phyloP scores from a whole-genome alignment of 306 rosid species.

The Malus domestica region DNA sequence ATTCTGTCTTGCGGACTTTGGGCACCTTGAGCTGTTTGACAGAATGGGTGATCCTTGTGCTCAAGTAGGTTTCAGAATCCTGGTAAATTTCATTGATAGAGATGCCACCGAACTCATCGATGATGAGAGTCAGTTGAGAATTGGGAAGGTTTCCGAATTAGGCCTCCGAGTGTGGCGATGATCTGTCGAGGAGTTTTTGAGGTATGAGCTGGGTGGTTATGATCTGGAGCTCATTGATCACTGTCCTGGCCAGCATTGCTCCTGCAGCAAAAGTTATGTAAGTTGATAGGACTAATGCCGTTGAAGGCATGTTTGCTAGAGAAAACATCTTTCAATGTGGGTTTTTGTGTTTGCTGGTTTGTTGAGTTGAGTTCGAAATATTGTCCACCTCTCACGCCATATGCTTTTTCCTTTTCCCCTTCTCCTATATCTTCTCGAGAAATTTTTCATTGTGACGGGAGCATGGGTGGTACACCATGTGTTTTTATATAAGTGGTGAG shows the following conservation, averaged over 20 bases:
- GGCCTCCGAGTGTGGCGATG: background rate
- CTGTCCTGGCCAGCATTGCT: conserved; percentile 28
- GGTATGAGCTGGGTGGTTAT: conserved; percentile 27
- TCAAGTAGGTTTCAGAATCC: conserved; percentile 32
- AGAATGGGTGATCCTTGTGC: conserved; percentile 28
- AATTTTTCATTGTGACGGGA: no score
- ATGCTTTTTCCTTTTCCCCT: no score
- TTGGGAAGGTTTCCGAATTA: conserved; percentile 4
- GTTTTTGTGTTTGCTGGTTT: background rate
- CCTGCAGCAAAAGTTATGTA: conserved; percentile 35
- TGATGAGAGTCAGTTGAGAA: conserved; percentile 18
- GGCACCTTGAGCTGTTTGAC: conserved; percentile 20
- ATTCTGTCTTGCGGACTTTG: conserved; percentile 10
- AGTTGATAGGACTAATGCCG: conserved; percentile 26
- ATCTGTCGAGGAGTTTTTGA: conserved; percentile 14
- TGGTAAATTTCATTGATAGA: conserved; percentile 28
- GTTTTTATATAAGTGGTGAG: no score
- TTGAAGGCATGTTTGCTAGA: conserved; percentile 23
- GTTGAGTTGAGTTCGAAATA: background rate
- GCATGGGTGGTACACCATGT: no score
- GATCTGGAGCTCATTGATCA: conserved; percentile 24
- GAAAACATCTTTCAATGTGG: conserved; percentile 1
- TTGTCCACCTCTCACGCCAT: background rate
- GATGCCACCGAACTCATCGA: conserved; percentile 30
- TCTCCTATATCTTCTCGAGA: no score